Conservation (phyloP, 2,329 filamentous ascomycete species). For the Diplodia corticola region DNA sequence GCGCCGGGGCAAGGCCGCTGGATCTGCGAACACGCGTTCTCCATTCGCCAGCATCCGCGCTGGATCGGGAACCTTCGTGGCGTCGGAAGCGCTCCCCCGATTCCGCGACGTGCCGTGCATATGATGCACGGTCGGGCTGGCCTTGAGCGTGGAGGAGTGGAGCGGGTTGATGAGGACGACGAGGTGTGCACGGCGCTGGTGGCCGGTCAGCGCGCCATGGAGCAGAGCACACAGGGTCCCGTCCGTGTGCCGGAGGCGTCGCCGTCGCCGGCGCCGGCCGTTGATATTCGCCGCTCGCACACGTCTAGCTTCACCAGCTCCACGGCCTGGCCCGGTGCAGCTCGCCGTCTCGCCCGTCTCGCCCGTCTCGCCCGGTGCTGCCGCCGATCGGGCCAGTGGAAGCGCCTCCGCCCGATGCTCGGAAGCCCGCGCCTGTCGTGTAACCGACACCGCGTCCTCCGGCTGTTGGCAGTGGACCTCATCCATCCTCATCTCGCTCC, state of each 20-base stretch:
- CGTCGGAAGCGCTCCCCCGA: constrained; percentile 15
- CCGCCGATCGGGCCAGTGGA: not conserved
- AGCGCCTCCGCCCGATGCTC: not conserved
- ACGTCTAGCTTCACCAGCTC: not conserved
- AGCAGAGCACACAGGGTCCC: not conserved
- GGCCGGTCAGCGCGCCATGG: not conserved
- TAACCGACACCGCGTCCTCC: not conserved
- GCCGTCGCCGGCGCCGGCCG: not conserved
- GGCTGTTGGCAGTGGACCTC: not conserved
- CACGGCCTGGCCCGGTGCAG: not conserved
- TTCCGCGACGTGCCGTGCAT: constrained; percentile 11
- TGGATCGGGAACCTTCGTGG: constrained; percentile 1
- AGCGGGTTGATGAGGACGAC: not conserved
- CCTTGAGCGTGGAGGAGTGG: not conserved
- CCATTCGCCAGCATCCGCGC: not conserved
- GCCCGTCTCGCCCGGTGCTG: not conserved
- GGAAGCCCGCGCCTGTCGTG: not conserved
- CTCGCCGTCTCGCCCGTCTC: not conserved
- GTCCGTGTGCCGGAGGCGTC: not conserved
- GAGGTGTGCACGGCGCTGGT: too few relatives aligned
- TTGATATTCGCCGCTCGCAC: not conserved
- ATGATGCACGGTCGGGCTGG: constrained; percentile 2
- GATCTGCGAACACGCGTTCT: constrained; percentile 19
- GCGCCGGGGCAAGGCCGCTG: not conserved
- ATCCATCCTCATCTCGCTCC: not conserved